These are phyloP conservation scores for Solanum sejunctum DNA, from an alignment of 257 asterid genomes.

Conservation along the genomic window DNA sequence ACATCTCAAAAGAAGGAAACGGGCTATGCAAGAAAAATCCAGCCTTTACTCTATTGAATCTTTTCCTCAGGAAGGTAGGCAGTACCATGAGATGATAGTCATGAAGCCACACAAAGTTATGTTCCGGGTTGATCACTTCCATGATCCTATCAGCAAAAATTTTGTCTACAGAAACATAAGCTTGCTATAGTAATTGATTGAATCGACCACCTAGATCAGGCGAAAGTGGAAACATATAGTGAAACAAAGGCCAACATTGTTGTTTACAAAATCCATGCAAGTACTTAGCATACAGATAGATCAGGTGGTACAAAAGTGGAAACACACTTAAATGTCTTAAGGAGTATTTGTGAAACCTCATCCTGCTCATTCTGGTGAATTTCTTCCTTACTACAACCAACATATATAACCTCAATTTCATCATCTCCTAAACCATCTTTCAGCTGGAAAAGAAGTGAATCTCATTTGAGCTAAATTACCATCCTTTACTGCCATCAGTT, in stretches of 20 bases:
- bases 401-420: conserved; percentile 59
- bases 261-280: conserved; percentile 86
- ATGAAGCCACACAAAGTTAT: conserved; percentile 77
- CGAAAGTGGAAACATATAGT: conserved; percentile 73
- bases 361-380: conserved; percentile 77
- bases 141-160: conserved; percentile 76
- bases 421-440: conserved; percentile 68
- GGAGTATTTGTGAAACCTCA: conserved; percentile 71
- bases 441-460: conserved; percentile 59
- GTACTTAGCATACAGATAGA: conserved; percentile 29
- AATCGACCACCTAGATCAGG: conserved; percentile 86
- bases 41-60: conserved; percentile 74
- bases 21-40: conserved; percentile 87
- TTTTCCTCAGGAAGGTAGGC: conserved; percentile 80
- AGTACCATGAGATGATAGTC: conserved; percentile 81
- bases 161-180: conserved; percentile 80
- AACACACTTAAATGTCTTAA: conserved; percentile 66
- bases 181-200: conserved; percentile 67
- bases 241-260: conserved; percentile 78
- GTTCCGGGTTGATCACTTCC: conserved; percentile 88
- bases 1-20: conserved; percentile 73
- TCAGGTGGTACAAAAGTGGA: conserved; percentile 77
- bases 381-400: conserved; percentile 79
- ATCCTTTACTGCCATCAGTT: conserved; percentile 32
- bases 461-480: conserved; percentile 79